Percentiles rank a stretch among this genome's conserved stretches.
These are phyloP conservation scores for Colletotrichum eremochloae DNA, from an alignment of 2,329 filamentous ascomycete genomes.

Conservation along the genomic window DNA sequence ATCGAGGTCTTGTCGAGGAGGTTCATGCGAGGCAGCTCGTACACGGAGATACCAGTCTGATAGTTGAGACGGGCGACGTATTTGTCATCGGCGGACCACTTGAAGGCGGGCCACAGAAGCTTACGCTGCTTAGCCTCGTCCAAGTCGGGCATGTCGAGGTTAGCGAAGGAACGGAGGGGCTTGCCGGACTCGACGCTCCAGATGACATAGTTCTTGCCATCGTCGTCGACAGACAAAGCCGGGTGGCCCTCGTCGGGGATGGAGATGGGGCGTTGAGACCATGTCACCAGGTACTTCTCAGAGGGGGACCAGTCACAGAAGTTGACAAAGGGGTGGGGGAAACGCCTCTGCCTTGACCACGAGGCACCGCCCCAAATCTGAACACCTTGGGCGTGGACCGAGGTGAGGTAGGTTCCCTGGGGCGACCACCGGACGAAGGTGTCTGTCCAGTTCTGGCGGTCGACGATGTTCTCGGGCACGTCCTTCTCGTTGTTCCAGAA, in stretches of 20 bases:
- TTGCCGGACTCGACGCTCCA: conserved; percentile 95
- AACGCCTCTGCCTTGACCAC: conserved; percentile 92
- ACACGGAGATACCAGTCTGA: conserved; percentile 89
- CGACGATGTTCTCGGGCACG: conserved; percentile 86
- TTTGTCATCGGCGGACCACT: conserved; percentile 98
- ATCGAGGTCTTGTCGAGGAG: conserved; percentile 90
- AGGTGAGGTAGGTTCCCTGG: conserved; percentile 92
- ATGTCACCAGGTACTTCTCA: conserved; percentile 95
- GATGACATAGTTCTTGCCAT: conserved; percentile 99
- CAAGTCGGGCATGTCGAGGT: conserved; percentile 79
- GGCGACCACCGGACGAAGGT: conserved; percentile 99
- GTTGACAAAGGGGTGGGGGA: conserved; percentile 95
- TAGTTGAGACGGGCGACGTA: conserved; percentile 94
- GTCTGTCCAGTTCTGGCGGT: conserved; percentile 97
- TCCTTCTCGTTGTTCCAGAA: conserved; percentile 99
- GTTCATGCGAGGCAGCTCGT: conserved; percentile 90
- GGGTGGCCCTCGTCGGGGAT: conserved; percentile 91
- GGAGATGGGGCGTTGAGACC: conserved; percentile 93
- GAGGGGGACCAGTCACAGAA: conserved; percentile 94
- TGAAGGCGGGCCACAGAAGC: conserved; percentile 98
- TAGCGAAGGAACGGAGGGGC: conserved; percentile 92
- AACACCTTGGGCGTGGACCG: conserved; percentile 94
- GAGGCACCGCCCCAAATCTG: conserved; percentile 95
- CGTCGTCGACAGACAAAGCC: conserved; percentile 88
- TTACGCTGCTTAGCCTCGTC: conserved; percentile 80